Evolutionary conservation across 1,284 basidiomycete species (phyloP).

Genomic region (Agaricales sp.): DNA sequence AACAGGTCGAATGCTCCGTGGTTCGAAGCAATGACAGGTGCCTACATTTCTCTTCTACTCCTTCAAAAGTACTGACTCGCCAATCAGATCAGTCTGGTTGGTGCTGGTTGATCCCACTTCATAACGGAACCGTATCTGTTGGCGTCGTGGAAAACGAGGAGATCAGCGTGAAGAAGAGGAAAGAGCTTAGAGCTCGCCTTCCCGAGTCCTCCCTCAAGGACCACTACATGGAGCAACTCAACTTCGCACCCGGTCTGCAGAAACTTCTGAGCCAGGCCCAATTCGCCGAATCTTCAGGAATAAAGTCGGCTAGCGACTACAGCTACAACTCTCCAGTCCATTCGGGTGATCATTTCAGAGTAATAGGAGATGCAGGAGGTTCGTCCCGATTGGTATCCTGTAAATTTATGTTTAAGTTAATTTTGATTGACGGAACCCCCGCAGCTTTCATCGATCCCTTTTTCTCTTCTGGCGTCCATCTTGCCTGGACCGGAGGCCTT

Average conservation of each 20-base stretch:
- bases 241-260: conserved; percentile 43
- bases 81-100: conserved; percentile 63
- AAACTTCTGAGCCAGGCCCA: conserved; percentile 41
- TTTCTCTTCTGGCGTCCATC: conserved; percentile 62
- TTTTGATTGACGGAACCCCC: neutral
- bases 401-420: neutral
- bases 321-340: conserved; percentile 60
- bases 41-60: conserved; percentile 9
- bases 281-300: conserved; percentile 26
- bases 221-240: conserved; percentile 33
- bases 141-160: conserved; percentile 65
- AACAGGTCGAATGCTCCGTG: conserved; percentile 47
- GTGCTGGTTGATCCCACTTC: conserved; percentile 69
- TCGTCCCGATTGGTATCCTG: conserved; percentile 7
- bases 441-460: conserved; percentile 67
- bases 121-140: conserved; percentile 56
- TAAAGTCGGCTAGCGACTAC: conserved; percentile 45
- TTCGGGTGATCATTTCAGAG: conserved; percentile 46
- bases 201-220: conserved; percentile 23
- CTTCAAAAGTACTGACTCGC: neutral
- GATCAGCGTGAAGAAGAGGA: conserved; percentile 28
- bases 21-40: conserved; percentile 66
- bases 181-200: conserved; percentile 25
- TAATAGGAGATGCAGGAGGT: conserved; percentile 71
- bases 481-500: conserved; percentile 54